These are phyloP conservation scores for Serendipita vermifera DNA, from an alignment of 768 basidiomycete genomes.

Conservation along the genomic window DNA sequence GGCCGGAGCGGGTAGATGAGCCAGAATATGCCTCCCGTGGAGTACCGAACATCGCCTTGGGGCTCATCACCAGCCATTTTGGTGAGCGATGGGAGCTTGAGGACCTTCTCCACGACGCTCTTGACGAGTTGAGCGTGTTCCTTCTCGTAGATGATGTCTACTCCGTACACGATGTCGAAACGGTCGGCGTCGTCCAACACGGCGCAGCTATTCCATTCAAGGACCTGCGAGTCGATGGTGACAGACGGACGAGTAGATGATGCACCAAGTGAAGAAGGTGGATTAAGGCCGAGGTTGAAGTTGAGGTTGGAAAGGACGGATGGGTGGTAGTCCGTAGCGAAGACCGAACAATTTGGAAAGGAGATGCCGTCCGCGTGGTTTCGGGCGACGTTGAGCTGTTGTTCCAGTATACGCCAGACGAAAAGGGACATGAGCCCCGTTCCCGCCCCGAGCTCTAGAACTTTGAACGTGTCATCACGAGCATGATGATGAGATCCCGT, in stretches of 20 bases:
- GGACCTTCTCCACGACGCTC: slow-evolving; percentile 40
- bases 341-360: slow-evolving; percentile 20
- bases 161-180: slow-evolving; percentile 63
- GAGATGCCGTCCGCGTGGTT: slow-evolving; percentile 18
- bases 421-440: slow-evolving; percentile 73
- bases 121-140: slow-evolving; percentile 59
- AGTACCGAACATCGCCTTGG: neutral
- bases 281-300: slow-evolving; percentile 46
- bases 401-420: slow-evolving; percentile 35
- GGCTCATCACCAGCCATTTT: neutral
- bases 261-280: slow-evolving; percentile 15
- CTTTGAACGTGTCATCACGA: slow-evolving; percentile 22
- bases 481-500: slow-evolving; percentile 9
- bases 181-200: slow-evolving; percentile 24
- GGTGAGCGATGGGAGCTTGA: slow-evolving; percentile 22
- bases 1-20: slow-evolving; percentile 58
- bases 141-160: slow-evolving; percentile 68
- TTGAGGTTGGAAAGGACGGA: slow-evolving; percentile 58
- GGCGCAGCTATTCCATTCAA: slow-evolving; percentile 53
- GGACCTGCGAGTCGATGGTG: slow-evolving; percentile 18
- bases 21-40: slow-evolving; percentile 45
- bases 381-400: slow-evolving; percentile 9
- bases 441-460: slow-evolving; percentile 77
- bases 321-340: slow-evolving; percentile 70
- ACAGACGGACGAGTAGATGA: neutral